Conservation (phyloP, 768 basidiomycete species). For the Calocera cornea region DNA sequence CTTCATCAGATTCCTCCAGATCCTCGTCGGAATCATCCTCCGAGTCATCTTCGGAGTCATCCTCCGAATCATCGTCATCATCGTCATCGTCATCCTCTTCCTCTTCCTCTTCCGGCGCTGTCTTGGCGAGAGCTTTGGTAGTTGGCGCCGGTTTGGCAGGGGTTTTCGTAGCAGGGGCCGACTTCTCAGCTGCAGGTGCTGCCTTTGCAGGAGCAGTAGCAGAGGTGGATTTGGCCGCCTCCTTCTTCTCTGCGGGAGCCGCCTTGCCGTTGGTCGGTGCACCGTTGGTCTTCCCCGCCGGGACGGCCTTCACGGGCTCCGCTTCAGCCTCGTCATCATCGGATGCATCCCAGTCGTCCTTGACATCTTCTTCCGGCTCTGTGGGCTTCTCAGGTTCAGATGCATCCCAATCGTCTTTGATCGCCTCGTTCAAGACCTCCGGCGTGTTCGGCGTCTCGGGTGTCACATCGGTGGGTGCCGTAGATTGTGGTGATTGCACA, state of each 20-base stretch:
- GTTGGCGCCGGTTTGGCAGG: slow-evolving; percentile 18
- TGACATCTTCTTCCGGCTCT: slow-evolving; percentile 20
- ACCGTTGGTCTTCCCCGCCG: neutral
- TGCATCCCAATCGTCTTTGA: slow-evolving; percentile 36
- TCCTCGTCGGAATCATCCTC: slow-evolving; percentile 21
- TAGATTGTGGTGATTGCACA: neutral
- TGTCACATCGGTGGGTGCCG: slow-evolving; percentile 10
- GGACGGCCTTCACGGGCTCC: neutral
- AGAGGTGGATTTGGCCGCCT: slow-evolving; percentile 9
- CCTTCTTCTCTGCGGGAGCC: neutral
- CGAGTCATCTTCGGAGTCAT: slow-evolving; percentile 23
- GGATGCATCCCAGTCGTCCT: slow-evolving; percentile 53
- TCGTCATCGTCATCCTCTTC: slow-evolving; percentile 35
- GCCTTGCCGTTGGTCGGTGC: neutral
- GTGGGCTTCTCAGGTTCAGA: slow-evolving; percentile 23
- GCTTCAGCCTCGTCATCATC: slow-evolving; percentile 32
- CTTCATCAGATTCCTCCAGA: slow-evolving; percentile 34
- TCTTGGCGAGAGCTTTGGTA: slow-evolving; percentile 15
- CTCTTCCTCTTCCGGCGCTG: slow-evolving; percentile 21
- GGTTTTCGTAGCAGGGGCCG: slow-evolving; percentile 19
- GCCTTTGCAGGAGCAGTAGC: slow-evolving; percentile 12
- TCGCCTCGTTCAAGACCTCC: slow-evolving; percentile 26
- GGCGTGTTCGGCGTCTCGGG: slow-evolving; percentile 34
- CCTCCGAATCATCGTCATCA: slow-evolving; percentile 20
- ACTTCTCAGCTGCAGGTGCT: slow-evolving; percentile 18